Evolutionary conservation across 2,329 filamentous ascomycete species (phyloP).

Genomic region (Chrysoporthe puriensis): DNA sequence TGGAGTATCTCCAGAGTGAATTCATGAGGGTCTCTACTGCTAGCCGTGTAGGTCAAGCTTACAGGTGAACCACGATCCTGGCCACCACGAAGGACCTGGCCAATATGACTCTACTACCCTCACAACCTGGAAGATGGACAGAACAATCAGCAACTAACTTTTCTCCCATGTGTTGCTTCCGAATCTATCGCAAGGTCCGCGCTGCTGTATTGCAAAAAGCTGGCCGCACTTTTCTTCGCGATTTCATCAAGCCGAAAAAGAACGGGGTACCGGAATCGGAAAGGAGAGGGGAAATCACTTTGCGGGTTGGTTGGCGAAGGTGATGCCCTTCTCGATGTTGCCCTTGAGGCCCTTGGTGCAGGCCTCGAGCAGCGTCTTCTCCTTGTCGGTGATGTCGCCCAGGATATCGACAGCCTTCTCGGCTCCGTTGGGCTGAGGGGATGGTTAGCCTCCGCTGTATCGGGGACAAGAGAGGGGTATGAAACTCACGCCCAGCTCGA

Average conservation of each 20-base stretch:
- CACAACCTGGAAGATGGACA: constrained; percentile 28
- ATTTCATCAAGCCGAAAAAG: constrained; percentile 27
- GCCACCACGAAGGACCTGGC: constrained; percentile 11
- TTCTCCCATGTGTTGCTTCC: constrained; percentile 16
- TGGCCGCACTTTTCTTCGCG: constrained; percentile 18
- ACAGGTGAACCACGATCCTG: constrained; percentile 1
- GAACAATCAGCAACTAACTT: constrained; percentile 26
- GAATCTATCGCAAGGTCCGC: constrained; percentile 24
- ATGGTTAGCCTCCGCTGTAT: constrained; percentile 6
- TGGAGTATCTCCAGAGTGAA: constrained; percentile 12
- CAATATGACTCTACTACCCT: constrained; percentile 18
- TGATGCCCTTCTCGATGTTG: constrained; percentile 93
- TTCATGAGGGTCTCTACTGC: constrained; percentile 18
- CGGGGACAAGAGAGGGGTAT: background rate
- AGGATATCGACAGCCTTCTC: constrained; percentile 86
- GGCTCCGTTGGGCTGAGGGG: constrained; percentile 72
- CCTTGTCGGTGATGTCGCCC: constrained; percentile 76
- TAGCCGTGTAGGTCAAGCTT: constrained; percentile 17
- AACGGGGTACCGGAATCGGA: constrained; percentile 25
- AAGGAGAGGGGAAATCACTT: constrained; percentile 65
- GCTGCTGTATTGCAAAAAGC: constrained; percentile 22
- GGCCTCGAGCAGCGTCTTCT: constrained; percentile 83
- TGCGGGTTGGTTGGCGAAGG: constrained; percentile 83
- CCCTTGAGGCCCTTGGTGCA: constrained; percentile 78
- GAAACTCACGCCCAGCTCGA: constrained; percentile 87